Evolutionary conservation across 495 filamentous ascomycete genomes (phyloP).

Genomic region (Penicillium diatomitis): DNA sequence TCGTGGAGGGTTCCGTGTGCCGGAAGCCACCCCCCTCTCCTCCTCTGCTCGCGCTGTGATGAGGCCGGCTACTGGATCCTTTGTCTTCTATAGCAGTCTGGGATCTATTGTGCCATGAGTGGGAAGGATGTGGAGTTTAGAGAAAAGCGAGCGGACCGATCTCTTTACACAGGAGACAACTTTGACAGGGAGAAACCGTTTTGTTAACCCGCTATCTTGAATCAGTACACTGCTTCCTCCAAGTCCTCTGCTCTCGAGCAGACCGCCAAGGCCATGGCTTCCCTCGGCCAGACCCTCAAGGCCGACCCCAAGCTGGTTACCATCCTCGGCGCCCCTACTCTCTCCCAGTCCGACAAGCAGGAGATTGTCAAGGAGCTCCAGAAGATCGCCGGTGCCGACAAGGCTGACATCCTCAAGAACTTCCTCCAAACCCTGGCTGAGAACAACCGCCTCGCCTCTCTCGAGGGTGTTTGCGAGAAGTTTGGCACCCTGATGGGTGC

Average conservation of each 20-base stretch:
- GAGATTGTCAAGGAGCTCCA: constrained; percentile 73
- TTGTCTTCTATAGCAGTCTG: no score
- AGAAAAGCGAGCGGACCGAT: no score
- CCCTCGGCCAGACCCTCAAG: constrained; percentile 61
- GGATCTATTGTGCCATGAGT: no score
- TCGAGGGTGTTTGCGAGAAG: constrained; percentile 78
- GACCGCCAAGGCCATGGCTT: constrained; percentile 63
- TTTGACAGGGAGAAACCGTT: neutral
- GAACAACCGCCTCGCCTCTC: constrained; percentile 85
- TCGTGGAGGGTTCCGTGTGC: constrained; percentile 9
- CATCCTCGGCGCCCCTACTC: constrained; percentile 74
- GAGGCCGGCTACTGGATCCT: constrained; percentile 1
- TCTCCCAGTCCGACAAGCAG: constrained; percentile 67
- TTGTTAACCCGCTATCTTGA: neutral
- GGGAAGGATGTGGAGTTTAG: no score
- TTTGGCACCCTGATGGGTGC: constrained; percentile 82
- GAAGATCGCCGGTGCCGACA: constrained; percentile 63
- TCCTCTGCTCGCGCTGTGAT: constrained; percentile 2
- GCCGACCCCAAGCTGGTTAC: constrained; percentile 67
- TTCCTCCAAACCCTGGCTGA: constrained; percentile 81
- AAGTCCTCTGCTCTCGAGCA: constrained; percentile 79
- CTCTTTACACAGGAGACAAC: neutral
- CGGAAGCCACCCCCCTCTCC: constrained; percentile 5
- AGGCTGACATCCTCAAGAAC: constrained; percentile 82
- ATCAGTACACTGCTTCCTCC: constrained; percentile 89